phyloP scores from a whole-genome alignment of 345 rosid genomes.

The thale cress (Arabidopsis thaliana) region TAIR10.1 NC_003074.8:20201001-20201500 shows the following conservation, averaged over 20 bases:
- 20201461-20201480: neutral
- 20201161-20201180: neutral
- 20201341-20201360: neutral
- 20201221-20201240: neutral
- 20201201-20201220: conserved; percentile 14
- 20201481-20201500: conserved; percentile 1
- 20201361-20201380: neutral
- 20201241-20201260: neutral
- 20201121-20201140: neutral
- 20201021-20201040: conserved; percentile 6
- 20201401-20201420: neutral
- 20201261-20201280: conserved; percentile 5
- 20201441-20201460: neutral
- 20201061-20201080: conserved; percentile 10
- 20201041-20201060: conserved; percentile 19
- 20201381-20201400: neutral
- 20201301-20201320: neutral
- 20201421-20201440: neutral
- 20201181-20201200: conserved; percentile 6
- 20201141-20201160: conserved; percentile 12
- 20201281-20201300: conserved; percentile 8
- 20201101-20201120: neutral
- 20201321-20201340: neutral
- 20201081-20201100: neutral
- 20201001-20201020: neutral